Percentiles rank a stretch among this genome's conserved stretches.
Conservation (phyloP, 1,284 basidiomycete genomes). For the Puccinia triticina region DNA sequence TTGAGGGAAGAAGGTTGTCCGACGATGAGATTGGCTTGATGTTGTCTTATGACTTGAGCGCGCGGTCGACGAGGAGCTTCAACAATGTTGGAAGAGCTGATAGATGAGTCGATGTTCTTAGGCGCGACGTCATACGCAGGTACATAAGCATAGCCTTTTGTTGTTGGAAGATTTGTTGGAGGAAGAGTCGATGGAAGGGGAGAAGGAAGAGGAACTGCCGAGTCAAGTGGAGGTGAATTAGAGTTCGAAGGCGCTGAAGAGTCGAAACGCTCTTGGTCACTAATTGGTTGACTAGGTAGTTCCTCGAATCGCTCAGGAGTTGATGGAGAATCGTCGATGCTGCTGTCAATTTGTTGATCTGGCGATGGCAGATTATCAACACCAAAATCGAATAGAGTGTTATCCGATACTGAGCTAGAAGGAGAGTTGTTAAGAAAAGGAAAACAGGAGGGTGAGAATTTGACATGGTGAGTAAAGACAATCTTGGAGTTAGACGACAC, state of each 20-base stretch:
- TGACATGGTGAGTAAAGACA: background rate
- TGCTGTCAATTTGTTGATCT: too few relatives aligned
- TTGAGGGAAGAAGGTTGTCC: background rate
- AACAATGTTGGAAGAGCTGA: background rate
- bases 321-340: too few relatives aligned
- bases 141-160: background rate
- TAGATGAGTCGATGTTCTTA: background rate
- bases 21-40: background rate
- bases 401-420: too few relatives aligned
- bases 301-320: too few relatives aligned
- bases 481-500: background rate
- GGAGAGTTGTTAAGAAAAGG: background rate
- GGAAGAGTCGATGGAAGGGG: too few relatives aligned
- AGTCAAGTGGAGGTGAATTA: too few relatives aligned
- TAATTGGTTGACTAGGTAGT: too few relatives aligned
- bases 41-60: background rate
- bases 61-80: too few relatives aligned
- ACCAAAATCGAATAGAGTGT: too few relatives aligned
- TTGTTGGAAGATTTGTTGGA: background rate
- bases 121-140: background rate
- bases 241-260: too few relatives aligned
- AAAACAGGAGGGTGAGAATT: background rate
- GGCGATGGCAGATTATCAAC: too few relatives aligned
- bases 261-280: too few relatives aligned
- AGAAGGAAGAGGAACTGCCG: background rate